Conservation (phyloP, 768 basidiomycete genomes). For the Amanita rimosa region DNA sequence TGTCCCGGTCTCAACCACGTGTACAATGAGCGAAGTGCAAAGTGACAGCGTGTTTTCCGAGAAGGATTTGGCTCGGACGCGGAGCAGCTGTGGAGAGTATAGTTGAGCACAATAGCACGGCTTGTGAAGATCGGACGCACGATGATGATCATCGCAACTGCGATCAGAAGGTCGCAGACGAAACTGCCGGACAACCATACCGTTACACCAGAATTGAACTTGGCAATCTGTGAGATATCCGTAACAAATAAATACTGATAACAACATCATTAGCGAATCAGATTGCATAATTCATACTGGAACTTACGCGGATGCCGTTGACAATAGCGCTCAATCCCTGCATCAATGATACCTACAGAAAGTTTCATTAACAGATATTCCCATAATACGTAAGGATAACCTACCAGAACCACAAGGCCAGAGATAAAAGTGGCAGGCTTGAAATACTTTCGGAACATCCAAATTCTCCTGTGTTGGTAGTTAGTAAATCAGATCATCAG, state of each 20-base stretch:
- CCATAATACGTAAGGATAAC: not conserved
- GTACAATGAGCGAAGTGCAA: not conserved
- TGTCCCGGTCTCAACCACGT: constrained; percentile 4
- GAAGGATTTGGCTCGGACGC: not conserved
- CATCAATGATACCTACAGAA: not conserved
- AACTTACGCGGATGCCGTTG: constrained; percentile 4
- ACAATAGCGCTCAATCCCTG: constrained; percentile 3
- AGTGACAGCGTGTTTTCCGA: not conserved
- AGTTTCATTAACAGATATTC: too few relatives aligned
- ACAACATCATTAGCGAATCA: not conserved
- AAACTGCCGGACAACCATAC: constrained; percentile 10
- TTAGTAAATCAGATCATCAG: not conserved
- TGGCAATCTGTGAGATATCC: not conserved
- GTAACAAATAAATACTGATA: constrained; percentile 4
- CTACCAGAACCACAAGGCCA: not conserved
- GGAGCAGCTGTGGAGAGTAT: not conserved
- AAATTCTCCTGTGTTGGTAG: not conserved
- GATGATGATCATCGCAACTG: constrained; percentile 9
- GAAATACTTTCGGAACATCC: constrained; percentile 1
- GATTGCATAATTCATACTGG: not conserved
- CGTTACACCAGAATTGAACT: constrained; percentile 2
- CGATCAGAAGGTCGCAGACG: constrained; percentile 8
- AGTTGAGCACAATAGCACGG: not conserved
- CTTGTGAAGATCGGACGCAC: constrained; percentile 1
- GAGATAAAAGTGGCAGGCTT: not conserved